These are phyloP conservation scores for Hypsizygus ulmarius DNA, from an alignment of 1,284 basidiomycete species.

Conservation along the genomic window DNA sequence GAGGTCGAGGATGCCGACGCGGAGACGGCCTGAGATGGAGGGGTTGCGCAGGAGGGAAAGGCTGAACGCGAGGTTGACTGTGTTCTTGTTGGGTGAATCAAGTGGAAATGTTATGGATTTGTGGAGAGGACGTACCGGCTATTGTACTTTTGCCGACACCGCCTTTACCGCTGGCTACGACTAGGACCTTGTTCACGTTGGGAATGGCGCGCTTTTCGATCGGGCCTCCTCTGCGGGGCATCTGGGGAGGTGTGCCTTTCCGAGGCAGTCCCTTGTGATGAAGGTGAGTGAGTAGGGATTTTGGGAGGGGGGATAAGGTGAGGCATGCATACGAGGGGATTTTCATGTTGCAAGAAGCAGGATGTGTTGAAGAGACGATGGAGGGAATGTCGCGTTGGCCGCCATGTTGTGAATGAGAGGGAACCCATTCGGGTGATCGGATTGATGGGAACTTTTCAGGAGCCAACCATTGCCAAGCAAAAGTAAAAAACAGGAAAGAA, in stretches of 20 bases:
- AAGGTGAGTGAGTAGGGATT: not conserved
- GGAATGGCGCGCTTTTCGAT: slow-evolving; percentile 59
- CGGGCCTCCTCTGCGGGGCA: slow-evolving; percentile 58
- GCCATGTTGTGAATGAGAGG: too few species aligned
- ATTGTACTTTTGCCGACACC: slow-evolving; percentile 97
- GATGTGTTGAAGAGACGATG: slow-evolving; percentile 18
- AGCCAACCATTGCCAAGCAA: too few species aligned
- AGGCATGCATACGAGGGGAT: slow-evolving; percentile 34
- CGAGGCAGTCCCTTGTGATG: slow-evolving; percentile 19
- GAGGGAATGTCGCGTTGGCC: too few species aligned
- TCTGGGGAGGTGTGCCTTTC: slow-evolving; percentile 43
- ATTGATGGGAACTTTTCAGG: too few species aligned
- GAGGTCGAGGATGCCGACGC: slow-evolving; percentile 89
- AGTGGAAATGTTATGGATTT: slow-evolving; percentile 1
- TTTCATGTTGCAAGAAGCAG: slow-evolving; percentile 28
- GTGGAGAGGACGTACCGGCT: slow-evolving; percentile 58
- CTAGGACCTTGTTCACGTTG: slow-evolving; percentile 72
- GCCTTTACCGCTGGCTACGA: slow-evolving; percentile 93
- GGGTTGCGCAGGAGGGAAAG: slow-evolving; percentile 13
- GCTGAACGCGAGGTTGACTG: slow-evolving; percentile 20
- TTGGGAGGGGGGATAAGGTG: not conserved
- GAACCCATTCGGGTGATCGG: too few species aligned
- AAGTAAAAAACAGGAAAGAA: too few species aligned
- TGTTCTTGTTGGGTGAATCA: not conserved
- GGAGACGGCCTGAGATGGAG: slow-evolving; percentile 38